These are phyloP conservation scores for Omphalotus olearius DNA, from an alignment of 1,284 basidiomycete genomes.

Conservation along the genomic window DNA sequence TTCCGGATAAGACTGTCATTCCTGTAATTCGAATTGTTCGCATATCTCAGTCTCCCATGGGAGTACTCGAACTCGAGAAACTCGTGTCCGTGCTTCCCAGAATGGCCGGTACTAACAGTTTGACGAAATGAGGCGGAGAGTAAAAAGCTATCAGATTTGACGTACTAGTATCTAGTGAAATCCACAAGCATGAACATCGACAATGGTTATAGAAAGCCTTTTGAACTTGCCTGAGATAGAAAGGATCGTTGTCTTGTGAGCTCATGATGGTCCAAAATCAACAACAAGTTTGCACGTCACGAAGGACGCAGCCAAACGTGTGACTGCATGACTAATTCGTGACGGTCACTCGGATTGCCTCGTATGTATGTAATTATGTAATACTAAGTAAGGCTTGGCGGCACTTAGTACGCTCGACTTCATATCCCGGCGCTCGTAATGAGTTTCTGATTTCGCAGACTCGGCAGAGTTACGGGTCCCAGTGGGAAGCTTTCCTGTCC, in stretches of 20 bases:
- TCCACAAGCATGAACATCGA: slow-evolving; percentile 9
- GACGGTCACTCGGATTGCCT: no score
- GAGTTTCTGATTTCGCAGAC: no score
- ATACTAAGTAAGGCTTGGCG: no score
- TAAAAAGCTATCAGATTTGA: slow-evolving; percentile 17
- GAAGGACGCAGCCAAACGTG: no score
- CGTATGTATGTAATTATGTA: no score
- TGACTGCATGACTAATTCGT: no score
- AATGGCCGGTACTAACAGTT: slow-evolving; percentile 79
- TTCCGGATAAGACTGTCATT: slow-evolving; percentile 74
- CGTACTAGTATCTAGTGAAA: slow-evolving; percentile 78
- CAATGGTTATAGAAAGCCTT: neutral
- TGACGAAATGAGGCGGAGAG: slow-evolving; percentile 1
- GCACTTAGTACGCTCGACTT: no score
- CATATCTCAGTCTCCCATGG: slow-evolving; percentile 93
- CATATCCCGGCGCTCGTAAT: no score
- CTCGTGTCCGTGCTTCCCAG: slow-evolving; percentile 94
- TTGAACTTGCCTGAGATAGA: slow-evolving; percentile 73
- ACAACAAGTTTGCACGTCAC: neutral
- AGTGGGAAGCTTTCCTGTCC: no score
- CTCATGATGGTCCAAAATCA: slow-evolving; percentile 34
- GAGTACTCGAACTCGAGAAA: slow-evolving; percentile 99
- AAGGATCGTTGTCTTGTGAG: slow-evolving; percentile 61
- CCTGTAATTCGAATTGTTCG: slow-evolving; percentile 99
- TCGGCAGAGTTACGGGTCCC: no score